These are phyloP conservation scores for Graphium sp. DNA, from an alignment of 2,329 filamentous ascomycete genomes.

Conservation along the genomic window DNA sequence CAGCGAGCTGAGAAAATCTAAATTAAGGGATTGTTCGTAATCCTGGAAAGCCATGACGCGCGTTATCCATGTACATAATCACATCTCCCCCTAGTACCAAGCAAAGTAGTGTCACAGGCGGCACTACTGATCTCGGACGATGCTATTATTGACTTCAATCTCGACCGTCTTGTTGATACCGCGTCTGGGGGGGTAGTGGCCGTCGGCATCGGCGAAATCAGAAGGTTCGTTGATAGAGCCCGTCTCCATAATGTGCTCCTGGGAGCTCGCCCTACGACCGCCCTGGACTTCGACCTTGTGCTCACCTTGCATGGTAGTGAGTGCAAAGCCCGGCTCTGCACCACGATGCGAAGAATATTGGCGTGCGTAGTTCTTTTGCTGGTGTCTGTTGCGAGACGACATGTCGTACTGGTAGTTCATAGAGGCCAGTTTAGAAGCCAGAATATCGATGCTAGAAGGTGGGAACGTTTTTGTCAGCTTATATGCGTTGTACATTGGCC, in stretches of 20 bases:
- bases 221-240: constrained; percentile 1
- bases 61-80: too few species aligned
- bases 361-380: not conserved
- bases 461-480: not conserved
- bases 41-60: too few species aligned
- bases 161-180: constrained; percentile 6
- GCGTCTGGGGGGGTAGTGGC: constrained; percentile 2
- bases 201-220: constrained; percentile 2
- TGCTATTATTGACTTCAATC: constrained; percentile 4
- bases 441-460: constrained; percentile 13
- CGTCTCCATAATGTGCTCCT: constrained; percentile 4
- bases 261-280: constrained; percentile 5
- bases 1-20: too few species aligned
- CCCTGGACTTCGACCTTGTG: constrained; percentile 5
- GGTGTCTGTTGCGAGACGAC: constrained; percentile 1
- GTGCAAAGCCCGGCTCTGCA: not conserved
- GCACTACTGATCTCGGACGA: too few species aligned
- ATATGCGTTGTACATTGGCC: too few species aligned
- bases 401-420: constrained; percentile 3
- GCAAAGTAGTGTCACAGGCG: too few species aligned
- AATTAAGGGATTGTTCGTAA: too few species aligned
- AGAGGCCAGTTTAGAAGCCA: constrained; percentile 12
- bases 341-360: not conserved
- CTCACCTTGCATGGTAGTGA: constrained; percentile 1
- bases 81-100: too few species aligned